A percentile compares a stretch with the other conserved stretches of the same genome.
Conservation (phyloP, 2,329 filamentous ascomycete species). For the Alternaria burnsii region DNA sequence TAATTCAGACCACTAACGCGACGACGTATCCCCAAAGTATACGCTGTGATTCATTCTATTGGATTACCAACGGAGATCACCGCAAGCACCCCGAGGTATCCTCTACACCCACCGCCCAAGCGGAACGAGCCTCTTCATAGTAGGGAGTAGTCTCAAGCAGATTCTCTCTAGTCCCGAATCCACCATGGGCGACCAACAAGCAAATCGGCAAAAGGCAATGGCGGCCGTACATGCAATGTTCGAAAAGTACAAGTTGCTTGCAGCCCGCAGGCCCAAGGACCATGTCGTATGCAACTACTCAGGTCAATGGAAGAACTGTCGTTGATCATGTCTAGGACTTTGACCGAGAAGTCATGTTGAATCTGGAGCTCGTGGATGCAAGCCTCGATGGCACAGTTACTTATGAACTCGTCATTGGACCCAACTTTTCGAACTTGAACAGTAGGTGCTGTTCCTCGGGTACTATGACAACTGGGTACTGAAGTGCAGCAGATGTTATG, state of each 20-base stretch:
- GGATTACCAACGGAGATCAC: background rate
- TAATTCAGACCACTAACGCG: background rate
- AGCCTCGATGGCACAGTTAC: conserved; percentile 45
- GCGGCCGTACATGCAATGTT: conserved; percentile 50
- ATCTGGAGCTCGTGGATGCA: conserved; percentile 49
- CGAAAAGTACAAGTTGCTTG: conserved; percentile 47
- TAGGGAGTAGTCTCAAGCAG: background rate
- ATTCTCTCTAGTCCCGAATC: background rate
- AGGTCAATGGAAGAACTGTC: background rate
- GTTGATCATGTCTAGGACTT: conserved; percentile 42
- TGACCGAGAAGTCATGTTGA: conserved; percentile 50
- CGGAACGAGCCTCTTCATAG: background rate
- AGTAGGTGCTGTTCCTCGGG: conserved; percentile 27
- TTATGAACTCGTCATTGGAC: conserved; percentile 46
- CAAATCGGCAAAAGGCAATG: conserved; percentile 45
- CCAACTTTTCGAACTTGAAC: conserved; percentile 52
- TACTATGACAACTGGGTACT: background rate
- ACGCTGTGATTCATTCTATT: background rate
- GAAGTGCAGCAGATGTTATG: conserved; percentile 48
- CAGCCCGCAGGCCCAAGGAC: conserved; percentile 38
- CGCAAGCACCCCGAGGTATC: background rate
- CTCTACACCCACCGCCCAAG: background rate
- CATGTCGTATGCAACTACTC: conserved; percentile 38
- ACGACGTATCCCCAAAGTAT: background rate
- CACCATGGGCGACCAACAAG: conserved; percentile 35